Evolutionary conservation across 1,284 basidiomycete genomes (phyloP).

Genomic region (Ceratobasidium sp.): DNA sequence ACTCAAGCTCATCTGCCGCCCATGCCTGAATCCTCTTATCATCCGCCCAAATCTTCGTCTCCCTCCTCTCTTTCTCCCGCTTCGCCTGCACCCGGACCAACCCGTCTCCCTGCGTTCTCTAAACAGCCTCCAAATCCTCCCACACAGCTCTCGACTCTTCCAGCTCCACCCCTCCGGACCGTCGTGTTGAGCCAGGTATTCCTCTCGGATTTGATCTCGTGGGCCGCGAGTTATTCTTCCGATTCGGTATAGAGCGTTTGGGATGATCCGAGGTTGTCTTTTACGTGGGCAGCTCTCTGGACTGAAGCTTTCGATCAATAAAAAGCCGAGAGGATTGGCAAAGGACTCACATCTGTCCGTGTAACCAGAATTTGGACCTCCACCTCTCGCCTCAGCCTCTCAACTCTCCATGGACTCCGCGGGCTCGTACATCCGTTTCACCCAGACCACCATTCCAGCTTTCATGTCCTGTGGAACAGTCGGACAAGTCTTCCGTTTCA

Average conservation of each 20-base stretch:
- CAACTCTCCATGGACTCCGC: slow-evolving; percentile 66
- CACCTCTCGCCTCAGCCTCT: slow-evolving; percentile 73
- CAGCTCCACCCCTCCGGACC: slow-evolving; percentile 66
- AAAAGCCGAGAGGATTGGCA: slow-evolving; percentile 1
- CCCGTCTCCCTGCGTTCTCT: slow-evolving; percentile 47
- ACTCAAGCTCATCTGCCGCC: too few species aligned
- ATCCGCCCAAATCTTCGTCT: slow-evolving; percentile 53
- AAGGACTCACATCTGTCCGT: slow-evolving; percentile 75
- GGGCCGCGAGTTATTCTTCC: slow-evolving; percentile 67
- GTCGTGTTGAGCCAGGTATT: slow-evolving; percentile 74
- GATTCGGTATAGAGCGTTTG: slow-evolving; percentile 69
- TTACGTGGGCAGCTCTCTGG: slow-evolving; percentile 73
- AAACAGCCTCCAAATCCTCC: slow-evolving; percentile 41
- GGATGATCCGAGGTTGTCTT: slow-evolving; percentile 70
- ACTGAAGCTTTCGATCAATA: slow-evolving; percentile 6
- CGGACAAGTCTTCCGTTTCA: slow-evolving; percentile 37
- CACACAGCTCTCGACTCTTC: slow-evolving; percentile 41
- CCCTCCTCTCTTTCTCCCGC: slow-evolving; percentile 55
- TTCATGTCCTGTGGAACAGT: slow-evolving; percentile 25
- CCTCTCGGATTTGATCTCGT: slow-evolving; percentile 71
- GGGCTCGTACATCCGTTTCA: slow-evolving; percentile 65
- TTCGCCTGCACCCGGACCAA: slow-evolving; percentile 51
- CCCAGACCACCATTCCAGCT: slow-evolving; percentile 36
- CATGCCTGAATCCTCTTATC: slow-evolving; percentile 28
- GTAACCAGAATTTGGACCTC: slow-evolving; percentile 77